Conservation (phyloP, 331 rosid genomes). For the Phaseolus coccineus region DNA sequence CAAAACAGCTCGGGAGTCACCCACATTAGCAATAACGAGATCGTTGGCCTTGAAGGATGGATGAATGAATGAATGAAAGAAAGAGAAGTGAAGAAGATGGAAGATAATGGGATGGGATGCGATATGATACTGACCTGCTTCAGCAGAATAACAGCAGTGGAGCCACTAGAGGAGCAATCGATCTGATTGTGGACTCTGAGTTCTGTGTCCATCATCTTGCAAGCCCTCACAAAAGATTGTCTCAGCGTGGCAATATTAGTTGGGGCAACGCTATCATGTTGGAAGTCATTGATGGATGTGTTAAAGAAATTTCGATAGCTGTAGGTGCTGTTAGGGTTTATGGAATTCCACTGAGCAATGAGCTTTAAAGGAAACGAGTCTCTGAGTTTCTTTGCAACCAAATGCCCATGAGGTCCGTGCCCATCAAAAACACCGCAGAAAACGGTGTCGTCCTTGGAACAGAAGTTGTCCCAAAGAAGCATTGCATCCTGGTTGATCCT, state of each 20-base stretch:
- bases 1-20: slow-evolving; percentile 89
- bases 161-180: slow-evolving; percentile 79
- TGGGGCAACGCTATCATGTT: neutral
- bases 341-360: slow-evolving; percentile 62
- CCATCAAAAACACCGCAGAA: slow-evolving; percentile 95
- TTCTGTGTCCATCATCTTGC: slow-evolving; percentile 77
- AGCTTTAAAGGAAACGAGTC: slow-evolving; percentile 75
- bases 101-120: no score
- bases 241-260: slow-evolving; percentile 41
- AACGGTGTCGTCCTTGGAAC: slow-evolving; percentile 54
- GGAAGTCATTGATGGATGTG: neutral
- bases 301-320: neutral
- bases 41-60: slow-evolving; percentile 57
- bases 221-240: slow-evolving; percentile 69
- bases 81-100: no score
- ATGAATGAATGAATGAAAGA: neutral
- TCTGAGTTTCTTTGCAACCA: slow-evolving; percentile 79
- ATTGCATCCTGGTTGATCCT: slow-evolving; percentile 82
- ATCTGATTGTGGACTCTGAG: slow-evolving; percentile 62
- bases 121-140: slow-evolving; percentile 58
- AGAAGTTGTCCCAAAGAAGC: slow-evolving; percentile 84
- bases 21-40: slow-evolving; percentile 75
- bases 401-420: slow-evolving; percentile 85
- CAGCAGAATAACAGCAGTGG: slow-evolving; percentile 78
- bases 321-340: neutral